These are phyloP conservation scores for Backusella morwellensis DNA, from an alignment of 192 early-diverging fungal species.

Conservation along the genomic window DNA sequence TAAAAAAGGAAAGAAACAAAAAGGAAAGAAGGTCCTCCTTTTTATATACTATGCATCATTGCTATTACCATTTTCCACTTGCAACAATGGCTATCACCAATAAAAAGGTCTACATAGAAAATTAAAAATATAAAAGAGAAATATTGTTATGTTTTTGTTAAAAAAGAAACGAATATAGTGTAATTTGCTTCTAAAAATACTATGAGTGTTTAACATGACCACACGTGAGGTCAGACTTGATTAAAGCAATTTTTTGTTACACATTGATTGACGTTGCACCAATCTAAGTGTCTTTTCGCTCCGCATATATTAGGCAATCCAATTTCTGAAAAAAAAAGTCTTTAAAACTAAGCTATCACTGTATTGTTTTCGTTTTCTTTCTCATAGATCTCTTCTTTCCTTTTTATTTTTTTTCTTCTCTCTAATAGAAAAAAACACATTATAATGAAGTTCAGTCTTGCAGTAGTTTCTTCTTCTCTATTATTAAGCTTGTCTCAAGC, in stretches of 20 bases:
- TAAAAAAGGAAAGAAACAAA: not conserved
- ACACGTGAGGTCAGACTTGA: not conserved
- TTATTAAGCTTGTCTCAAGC: conserved; percentile 24
- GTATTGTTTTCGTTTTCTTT: not conserved
- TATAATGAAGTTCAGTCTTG: conserved; percentile 21
- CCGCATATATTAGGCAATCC: conserved; percentile 4
- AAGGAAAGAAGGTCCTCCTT: not conserved
- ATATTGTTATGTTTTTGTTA: not conserved
- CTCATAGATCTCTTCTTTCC: not conserved
- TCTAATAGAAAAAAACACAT: not conserved
- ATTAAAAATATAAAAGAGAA: not conserved
- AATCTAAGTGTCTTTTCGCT: conserved; percentile 3
- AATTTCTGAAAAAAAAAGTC: not conserved
- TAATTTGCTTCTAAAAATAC: conserved; percentile 1
- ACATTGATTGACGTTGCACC: not conserved
- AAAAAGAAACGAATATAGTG: conserved; percentile 2
- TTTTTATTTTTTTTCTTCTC: not conserved
- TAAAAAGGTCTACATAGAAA: not conserved
- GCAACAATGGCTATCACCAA: not conserved
- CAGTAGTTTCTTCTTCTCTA: conserved; percentile 8
- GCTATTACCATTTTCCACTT: not conserved
- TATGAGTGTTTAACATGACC: not conserved
- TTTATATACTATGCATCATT: not conserved
- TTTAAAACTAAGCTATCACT: not conserved
- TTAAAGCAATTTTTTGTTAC: not conserved